Base-by-base conservation (phyloP, 371 early-diverging fungal genomes). In the Mucor irregularis region DNA sequence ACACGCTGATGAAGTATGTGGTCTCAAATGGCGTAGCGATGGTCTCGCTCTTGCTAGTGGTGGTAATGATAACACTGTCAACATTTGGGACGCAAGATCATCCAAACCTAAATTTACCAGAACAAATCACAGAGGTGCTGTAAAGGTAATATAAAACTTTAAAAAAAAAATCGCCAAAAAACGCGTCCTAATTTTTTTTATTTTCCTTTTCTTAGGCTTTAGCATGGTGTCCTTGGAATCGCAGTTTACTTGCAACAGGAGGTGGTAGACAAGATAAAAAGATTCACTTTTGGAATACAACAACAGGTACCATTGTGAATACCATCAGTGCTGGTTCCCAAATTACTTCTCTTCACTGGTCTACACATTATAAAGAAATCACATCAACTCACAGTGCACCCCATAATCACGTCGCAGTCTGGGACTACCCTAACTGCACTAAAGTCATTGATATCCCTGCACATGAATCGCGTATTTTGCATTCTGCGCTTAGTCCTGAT, bases 161-260 rank as follows among this genome's bases (percentile, higher is more conserved):
- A 35, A 35, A 35, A 35, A 35, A 35, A 35, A 35, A 35, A 13
- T 13, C 35, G 35, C 16, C 35, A 13, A 14, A 35, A 35, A 35
- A 35, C 13, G n/a, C n/a, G n/a, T n/a, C n/a, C n/a, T n/a, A 14
- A 6, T 6, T 1, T 54, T 44, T 34, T 19, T n/a, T 40, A 26
- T 30, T 2, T 30, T 30, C 29, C 6, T 17, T 40, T 13, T 49
- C 65, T 28, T 67, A 93, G 89, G 99, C 99, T 0, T 59, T 99
- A 24, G 95, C 95, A 4, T 99, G 99, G 99, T 96, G 98, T 68
- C 99, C 99, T n/a, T 98, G 96, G 97, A 91, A 90, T 55, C 78
- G 74, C 17, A 89, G 90, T 52, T 61, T 95, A 24, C 80, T 99
- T 19, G 99, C 98, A 2, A 90, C 96, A 0, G 99, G 99, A 33